Evolutionary conservation across 441 rosid species (phyloP).

Genomic region (Viola pubescens): DNA sequence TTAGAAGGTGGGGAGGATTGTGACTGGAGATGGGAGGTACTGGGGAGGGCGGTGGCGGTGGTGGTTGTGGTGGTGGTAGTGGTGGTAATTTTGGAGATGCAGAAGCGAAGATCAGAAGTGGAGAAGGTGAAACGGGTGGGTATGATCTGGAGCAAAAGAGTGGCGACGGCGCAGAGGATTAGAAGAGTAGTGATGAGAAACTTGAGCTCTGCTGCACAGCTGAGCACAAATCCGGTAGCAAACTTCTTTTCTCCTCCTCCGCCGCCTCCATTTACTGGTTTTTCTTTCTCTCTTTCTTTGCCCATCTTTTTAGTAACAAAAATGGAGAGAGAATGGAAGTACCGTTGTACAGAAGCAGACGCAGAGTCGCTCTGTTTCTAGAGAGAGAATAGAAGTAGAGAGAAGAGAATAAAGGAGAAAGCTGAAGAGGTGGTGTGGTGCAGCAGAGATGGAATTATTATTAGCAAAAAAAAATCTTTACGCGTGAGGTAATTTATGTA

Average conservation of each 20-base stretch:
- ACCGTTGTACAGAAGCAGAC: neutral
- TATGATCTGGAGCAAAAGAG: conserved; percentile 48
- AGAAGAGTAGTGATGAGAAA: conserved; percentile 50
- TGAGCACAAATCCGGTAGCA: conserved; percentile 37
- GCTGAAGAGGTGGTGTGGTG: neutral
- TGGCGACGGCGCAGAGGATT: conserved; percentile 51
- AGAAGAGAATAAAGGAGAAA: neutral
- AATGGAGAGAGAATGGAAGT: neutral
- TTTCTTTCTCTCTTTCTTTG: conserved; percentile 11
- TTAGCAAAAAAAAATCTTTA: too few species aligned
- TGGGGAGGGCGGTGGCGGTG: conserved; percentile 13
- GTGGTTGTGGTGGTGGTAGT: conserved; percentile 12
- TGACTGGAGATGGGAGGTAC: neutral
- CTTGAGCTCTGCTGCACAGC: conserved; percentile 74
- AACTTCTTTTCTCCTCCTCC: conserved; percentile 27
- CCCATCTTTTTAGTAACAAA: conserved; percentile 1
- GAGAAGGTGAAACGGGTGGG: conserved; percentile 67
- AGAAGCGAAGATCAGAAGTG: conserved; percentile 65
- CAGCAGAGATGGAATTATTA: too few species aligned
- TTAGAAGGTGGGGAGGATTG: neutral
- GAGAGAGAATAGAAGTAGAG: neutral
- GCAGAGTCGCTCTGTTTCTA: too few species aligned
- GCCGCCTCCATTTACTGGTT: neutral
- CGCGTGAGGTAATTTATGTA: too few species aligned
- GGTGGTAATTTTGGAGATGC: conserved; percentile 47